Conservation (phyloP, 2,329 filamentous ascomycete genomes). For the Penicillium capsulatum region DNA sequence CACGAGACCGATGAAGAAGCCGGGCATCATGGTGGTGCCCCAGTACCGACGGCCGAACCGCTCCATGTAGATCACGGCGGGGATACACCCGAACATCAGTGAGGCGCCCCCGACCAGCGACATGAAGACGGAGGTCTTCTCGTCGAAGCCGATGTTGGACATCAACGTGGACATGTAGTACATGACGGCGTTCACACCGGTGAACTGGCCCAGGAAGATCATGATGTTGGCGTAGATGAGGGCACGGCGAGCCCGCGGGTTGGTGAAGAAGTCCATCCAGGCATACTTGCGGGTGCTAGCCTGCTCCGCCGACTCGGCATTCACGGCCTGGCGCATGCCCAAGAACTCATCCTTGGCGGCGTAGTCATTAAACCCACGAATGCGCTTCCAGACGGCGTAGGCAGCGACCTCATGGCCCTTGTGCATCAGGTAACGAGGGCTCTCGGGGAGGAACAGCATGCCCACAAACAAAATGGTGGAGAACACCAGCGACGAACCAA, state of each 20-base stretch:
- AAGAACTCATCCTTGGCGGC: constrained; percentile 67
- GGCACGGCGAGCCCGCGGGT: constrained; percentile 62
- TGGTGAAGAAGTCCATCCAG: constrained; percentile 71
- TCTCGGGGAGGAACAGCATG: constrained; percentile 69
- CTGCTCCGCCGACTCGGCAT: constrained; percentile 54
- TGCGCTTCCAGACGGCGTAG: constrained; percentile 68
- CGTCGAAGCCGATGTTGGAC: constrained; percentile 62
- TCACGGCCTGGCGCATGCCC: constrained; percentile 63
- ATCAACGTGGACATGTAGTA: constrained; percentile 70
- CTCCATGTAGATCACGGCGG: constrained; percentile 68
- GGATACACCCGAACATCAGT: constrained; percentile 63
- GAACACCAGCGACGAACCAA: constrained; percentile 68
- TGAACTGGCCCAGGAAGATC: constrained; percentile 67
- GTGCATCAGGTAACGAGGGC: constrained; percentile 66
- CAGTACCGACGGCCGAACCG: constrained; percentile 67
- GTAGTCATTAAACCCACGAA: constrained; percentile 55
- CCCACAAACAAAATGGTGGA: constrained; percentile 60
- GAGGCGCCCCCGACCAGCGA: constrained; percentile 67
- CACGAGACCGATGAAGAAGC: constrained; percentile 66
- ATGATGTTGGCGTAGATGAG: constrained; percentile 66
- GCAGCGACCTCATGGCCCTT: constrained; percentile 57
- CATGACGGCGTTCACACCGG: constrained; percentile 66
- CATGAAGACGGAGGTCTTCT: constrained; percentile 65
- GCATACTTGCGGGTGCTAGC: constrained; percentile 56
- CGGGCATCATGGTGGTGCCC: constrained; percentile 67